Percentiles rank a stretch among this genome's conserved stretches.
Evolutionary conservation across 352 stramenopile genomes (phyloP).

Genomic region (Globisporangium ultimum): DNA sequence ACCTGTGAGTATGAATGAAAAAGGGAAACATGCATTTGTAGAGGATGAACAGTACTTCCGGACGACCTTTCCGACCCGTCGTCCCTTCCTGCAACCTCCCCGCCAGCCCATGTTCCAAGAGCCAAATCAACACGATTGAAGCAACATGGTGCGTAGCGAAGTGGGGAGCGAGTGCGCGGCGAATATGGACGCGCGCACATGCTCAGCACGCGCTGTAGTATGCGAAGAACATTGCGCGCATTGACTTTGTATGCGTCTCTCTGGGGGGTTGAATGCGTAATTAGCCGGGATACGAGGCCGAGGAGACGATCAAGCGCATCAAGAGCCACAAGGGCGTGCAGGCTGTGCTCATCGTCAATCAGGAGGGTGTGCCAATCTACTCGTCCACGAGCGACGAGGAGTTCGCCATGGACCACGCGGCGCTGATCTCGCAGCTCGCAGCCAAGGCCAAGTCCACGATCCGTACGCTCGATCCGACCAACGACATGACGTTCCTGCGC

Average conservation of each 20-base stretch:
- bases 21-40: neutral
- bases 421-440: constrained; percentile 85
- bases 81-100: constrained; percentile 6
- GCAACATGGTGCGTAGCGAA: constrained; percentile 4
- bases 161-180: neutral
- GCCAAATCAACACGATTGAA: neutral
- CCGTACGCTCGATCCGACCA: constrained; percentile 87
- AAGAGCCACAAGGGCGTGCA: constrained; percentile 93
- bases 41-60: neutral
- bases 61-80: constrained; percentile 5
- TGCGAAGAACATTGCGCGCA: neutral
- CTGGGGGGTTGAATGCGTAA: neutral
- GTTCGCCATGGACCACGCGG: constrained; percentile 83
- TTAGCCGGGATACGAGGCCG: constrained; percentile 86
- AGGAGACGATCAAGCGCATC: constrained; percentile 94
- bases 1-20: neutral
- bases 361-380: constrained; percentile 91
- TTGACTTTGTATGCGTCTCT: neutral
- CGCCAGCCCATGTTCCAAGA: neutral
- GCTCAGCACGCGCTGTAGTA: no score
- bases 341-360: constrained; percentile 92
- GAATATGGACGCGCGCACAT: neutral
- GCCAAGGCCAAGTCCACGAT: constrained; percentile 91
- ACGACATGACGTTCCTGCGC: constrained; percentile 92
- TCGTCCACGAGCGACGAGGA: constrained; percentile 90